Base-by-base conservation (phyloP, 306 rosid genomes). In the Castanea crenata region DNA sequence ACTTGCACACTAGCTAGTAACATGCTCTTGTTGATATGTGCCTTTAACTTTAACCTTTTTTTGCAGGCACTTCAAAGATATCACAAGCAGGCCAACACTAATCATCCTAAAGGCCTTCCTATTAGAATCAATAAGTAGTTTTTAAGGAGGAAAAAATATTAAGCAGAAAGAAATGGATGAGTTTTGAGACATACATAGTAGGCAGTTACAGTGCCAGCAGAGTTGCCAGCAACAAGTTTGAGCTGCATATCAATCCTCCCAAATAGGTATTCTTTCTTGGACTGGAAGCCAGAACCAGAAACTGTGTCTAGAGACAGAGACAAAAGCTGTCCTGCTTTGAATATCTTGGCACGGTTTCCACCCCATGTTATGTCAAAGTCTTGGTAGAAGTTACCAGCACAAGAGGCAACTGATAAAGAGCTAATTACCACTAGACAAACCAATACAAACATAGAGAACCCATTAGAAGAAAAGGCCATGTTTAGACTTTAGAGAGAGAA, bases 161-260 rank as follows among this genome's bases (percentile, higher is more conserved):
- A 62, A 73, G 74, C 4, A 62, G 55, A 78, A 72, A 18, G 65
- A 51, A 52, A 8, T 12, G 68, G 32, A 54, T 0, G 31, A 58
- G 62, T 49, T 46, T 16, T 20, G 2, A 27, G 56, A 75, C 81
- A 5, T 85, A 91, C 97, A 74, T 93, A 93, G 75, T 93, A 93
- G 72, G 97, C 97, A 64, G 97, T 92, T 27, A 92, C 97, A 1
- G 98, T 92, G 79, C 97, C 94, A 2, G 94, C 97, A 44, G 98
- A 93, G 84, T 90, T 93, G 11, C 98, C 98, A 16, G 98, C 83
- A 35, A 93, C 97, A 25, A 93, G 98, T 85, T 90, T 94, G 79
- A 92, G 98, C 73, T 94, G 97, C 98, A 94, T 89, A 79, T 92
- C 97, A 35, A 94, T 90, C 44, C 97, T 86, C 1, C 96, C 97